Evolutionary conservation across 1,284 basidiomycete species (phyloP).

Genomic region (Schizophyllum commune): DNA sequence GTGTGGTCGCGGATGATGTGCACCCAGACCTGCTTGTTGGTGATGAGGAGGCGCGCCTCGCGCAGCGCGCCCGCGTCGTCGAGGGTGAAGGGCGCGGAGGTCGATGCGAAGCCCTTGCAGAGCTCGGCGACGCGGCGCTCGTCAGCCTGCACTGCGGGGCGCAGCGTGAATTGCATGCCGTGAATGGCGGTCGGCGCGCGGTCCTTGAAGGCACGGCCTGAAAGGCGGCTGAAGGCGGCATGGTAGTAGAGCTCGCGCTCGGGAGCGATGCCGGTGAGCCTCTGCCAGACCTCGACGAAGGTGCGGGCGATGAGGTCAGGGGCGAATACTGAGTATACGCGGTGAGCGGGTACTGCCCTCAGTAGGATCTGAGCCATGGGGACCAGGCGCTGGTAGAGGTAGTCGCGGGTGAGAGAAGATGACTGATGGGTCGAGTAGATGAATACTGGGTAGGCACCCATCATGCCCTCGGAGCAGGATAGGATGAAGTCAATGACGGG

Average conservation of each 20-base stretch:
- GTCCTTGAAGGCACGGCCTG: slow-evolving; percentile 30
- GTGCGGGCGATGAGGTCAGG: slow-evolving; percentile 35
- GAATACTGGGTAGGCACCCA: slow-evolving; percentile 54
- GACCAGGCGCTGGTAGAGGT: slow-evolving; percentile 26
- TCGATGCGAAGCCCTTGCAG: slow-evolving; percentile 47
- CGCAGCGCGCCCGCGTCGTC: slow-evolving; percentile 28
- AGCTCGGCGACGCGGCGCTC: slow-evolving; percentile 33
- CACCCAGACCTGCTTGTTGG: slow-evolving; percentile 50
- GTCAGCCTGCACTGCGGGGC: slow-evolving; percentile 38
- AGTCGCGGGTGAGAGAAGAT: slow-evolving; percentile 21
- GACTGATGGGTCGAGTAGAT: slow-evolving; percentile 34
- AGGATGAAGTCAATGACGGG: slow-evolving; percentile 43
- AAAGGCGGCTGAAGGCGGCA: slow-evolving; percentile 52
- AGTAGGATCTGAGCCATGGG: slow-evolving; percentile 26
- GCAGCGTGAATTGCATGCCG: slow-evolving; percentile 28
- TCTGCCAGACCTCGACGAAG: slow-evolving; percentile 45
- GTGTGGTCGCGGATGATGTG: slow-evolving; percentile 27
- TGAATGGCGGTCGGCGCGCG: slow-evolving; percentile 17
- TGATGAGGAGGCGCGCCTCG: slow-evolving; percentile 48
- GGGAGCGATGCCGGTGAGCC: slow-evolving; percentile 29
- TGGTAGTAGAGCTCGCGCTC: slow-evolving; percentile 47
- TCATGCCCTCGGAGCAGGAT: slow-evolving; percentile 43
- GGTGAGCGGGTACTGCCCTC: slow-evolving; percentile 20
- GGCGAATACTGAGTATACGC: slow-evolving; percentile 65
- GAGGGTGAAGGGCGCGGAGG: slow-evolving; percentile 55